These are phyloP conservation scores for Auriscalpium orientale DNA, from an alignment of 768 basidiomycete genomes.

Conservation along the genomic window DNA sequence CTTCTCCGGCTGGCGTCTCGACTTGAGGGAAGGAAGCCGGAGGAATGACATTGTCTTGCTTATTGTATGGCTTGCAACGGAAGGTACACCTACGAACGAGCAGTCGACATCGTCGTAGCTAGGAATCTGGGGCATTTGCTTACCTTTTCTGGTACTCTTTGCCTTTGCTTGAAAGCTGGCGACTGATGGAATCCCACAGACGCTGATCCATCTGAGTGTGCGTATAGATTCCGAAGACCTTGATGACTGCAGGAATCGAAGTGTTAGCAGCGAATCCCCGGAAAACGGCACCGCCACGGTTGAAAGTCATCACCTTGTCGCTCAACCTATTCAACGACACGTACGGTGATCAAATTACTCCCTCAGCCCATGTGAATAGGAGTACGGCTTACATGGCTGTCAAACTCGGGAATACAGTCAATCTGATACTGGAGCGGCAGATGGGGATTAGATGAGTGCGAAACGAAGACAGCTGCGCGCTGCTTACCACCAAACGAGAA, in stretches of 20 bases:
- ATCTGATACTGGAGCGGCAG: constrained; percentile 17
- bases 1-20: too few species aligned
- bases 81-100: constrained; percentile 35
- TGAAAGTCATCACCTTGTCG: constrained; percentile 26
- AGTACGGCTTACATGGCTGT: constrained; percentile 3
- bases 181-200: constrained; percentile 40
- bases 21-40: constrained; percentile 43
- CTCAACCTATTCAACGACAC: constrained; percentile 23
- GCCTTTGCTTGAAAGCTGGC: constrained; percentile 35
- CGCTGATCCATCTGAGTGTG: constrained; percentile 37
- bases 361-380: not conserved
- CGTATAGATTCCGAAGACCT: constrained; percentile 44
- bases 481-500: constrained; percentile 11
- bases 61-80: constrained; percentile 27
- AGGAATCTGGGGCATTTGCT: not conserved
- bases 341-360: too few species aligned
- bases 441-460: not conserved
- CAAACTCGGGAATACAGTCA: constrained; percentile 15
- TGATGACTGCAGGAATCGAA: constrained; percentile 32
- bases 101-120: not conserved
- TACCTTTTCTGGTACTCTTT: constrained; percentile 49
- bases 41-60: constrained; percentile 35
- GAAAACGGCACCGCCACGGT: too few species aligned
- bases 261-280: too few species aligned
- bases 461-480: not conserved